Conservation (phyloP, 2,329 filamentous ascomycete genomes). For the Fusarium cyanostomum region DNA sequence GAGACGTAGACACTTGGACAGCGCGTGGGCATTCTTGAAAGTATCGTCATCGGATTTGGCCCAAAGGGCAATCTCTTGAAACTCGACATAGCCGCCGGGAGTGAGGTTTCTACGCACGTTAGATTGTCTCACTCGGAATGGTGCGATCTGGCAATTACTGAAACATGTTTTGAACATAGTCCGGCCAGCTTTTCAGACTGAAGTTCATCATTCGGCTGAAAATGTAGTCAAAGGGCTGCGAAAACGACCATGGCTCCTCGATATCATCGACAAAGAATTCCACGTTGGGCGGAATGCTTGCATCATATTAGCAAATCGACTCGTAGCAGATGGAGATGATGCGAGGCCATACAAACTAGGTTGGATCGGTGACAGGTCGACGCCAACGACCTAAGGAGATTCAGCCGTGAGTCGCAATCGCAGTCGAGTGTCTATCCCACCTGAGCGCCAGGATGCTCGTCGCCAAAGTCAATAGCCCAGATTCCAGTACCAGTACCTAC, state of each 20-base stretch:
- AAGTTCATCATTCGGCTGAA: slow-evolving; percentile 20
- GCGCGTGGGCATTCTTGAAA: not conserved
- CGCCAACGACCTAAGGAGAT: slow-evolving; percentile 1
- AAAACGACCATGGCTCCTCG: slow-evolving; percentile 15
- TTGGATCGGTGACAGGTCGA: slow-evolving; percentile 12
- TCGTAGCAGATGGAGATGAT: not conserved
- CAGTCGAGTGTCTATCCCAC: too few species aligned
- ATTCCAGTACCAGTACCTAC: slow-evolving; percentile 17
- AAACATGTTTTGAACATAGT: slow-evolving; percentile 8
- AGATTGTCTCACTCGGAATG: not conserved
- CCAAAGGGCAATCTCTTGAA: slow-evolving; percentile 9
- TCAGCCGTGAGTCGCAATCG: too few species aligned
- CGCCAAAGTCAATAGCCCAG: slow-evolving; percentile 18
- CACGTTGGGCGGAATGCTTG: slow-evolving; percentile 12
- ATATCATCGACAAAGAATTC: slow-evolving; percentile 21
- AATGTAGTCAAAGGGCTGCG: slow-evolving; percentile 15
- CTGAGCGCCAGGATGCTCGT: slow-evolving; percentile 13
- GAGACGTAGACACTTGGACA: too few species aligned
- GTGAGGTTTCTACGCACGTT: slow-evolving; percentile 1
- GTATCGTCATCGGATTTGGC: slow-evolving; percentile 5
- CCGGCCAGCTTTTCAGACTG: slow-evolving; percentile 14
- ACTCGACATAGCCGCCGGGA: slow-evolving; percentile 12
- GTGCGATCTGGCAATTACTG: not conserved
- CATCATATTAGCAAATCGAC: not conserved
- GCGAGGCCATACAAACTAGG: slow-evolving; percentile 12